Conservation (phyloP, 192 early-diverging fungal species). For the Entomortierella parvispora region DNA sequence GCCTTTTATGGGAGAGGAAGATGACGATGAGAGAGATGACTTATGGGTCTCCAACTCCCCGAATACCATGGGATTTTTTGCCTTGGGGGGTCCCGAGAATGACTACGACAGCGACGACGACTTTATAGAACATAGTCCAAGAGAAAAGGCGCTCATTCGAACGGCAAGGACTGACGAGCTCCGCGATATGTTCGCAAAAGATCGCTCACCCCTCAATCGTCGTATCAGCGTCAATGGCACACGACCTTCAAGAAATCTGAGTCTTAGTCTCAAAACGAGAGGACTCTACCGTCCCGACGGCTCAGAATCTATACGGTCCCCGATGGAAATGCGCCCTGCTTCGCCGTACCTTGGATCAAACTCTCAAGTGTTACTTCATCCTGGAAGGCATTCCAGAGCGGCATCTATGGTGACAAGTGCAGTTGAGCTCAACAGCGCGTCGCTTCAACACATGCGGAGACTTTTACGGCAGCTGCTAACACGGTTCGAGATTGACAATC, state of each 20-base stretch:
- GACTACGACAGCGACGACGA: slow-evolving; percentile 59
- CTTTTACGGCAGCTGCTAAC: slow-evolving; percentile 78
- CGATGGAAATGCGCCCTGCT: slow-evolving; percentile 46
- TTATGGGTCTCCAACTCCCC: slow-evolving; percentile 50
- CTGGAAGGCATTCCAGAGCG: slow-evolving; percentile 35
- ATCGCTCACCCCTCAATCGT: slow-evolving; percentile 53
- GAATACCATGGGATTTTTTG: slow-evolving; percentile 39
- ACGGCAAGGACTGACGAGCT: slow-evolving; percentile 58
- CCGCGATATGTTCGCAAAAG: slow-evolving; percentile 61
- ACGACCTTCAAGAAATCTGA: slow-evolving; percentile 40
- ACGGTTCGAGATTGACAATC: slow-evolving; percentile 67
- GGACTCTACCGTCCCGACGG: slow-evolving; percentile 50
- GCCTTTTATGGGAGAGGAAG: slow-evolving; percentile 69
- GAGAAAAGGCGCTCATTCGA: slow-evolving; percentile 38
- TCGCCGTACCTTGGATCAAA: slow-evolving; percentile 36
- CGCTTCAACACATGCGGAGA: slow-evolving; percentile 71
- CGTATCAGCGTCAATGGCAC: slow-evolving; percentile 57
- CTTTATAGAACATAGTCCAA: slow-evolving; percentile 33
- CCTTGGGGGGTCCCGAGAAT: slow-evolving; percentile 14
- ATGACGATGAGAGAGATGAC: slow-evolving; percentile 59
- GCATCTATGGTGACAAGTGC: slow-evolving; percentile 37
- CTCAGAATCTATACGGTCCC: slow-evolving; percentile 40
- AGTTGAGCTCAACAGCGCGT: slow-evolving; percentile 70
- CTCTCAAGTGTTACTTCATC: slow-evolving; percentile 20
- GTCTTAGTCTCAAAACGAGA: slow-evolving; percentile 53